Base-by-base conservation (phyloP, 1,284 basidiomycete genomes). In the Apiotrichum mycotoxinovorans region DNA sequence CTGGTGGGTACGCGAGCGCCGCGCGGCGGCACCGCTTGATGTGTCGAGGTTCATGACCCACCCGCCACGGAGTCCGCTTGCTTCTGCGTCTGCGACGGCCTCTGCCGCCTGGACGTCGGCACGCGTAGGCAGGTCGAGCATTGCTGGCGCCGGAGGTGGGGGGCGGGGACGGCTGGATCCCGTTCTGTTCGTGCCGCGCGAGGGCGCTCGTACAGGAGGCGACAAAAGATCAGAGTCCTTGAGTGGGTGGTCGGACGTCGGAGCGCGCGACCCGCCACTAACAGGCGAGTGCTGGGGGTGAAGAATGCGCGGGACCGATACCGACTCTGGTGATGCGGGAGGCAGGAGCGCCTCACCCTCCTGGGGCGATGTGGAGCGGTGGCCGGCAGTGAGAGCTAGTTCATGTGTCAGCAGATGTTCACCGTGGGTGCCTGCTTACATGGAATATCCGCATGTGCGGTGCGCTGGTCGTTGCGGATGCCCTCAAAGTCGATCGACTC, bases 41-140 rank as follows among this genome's bases (percentile, higher is more conserved):
- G 68, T 64, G 54, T 75, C 74, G 23, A 73, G 56, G 49, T 66
- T 72, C 76, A 79, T 76, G 40, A 79, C 70, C 77, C 77, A 79
- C 14, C 77, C 77, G 12, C 77, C 77, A 25, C 77, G 67, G 12
- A 78, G 61, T 0, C 75, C 74, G 4, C 65, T 65, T 5, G 61
- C 50, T 60, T 79, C 77, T 18, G 76, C 77, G 17, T 62, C 55
- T 18, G 73, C 71, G 27, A 79, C 76, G 0, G 76, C 77, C n/a
- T 72, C 61, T 50, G 74, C 73, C 4, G 77, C 76, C 60, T 78
- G 74, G 1, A 79, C 71, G 51, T 79, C 77, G 0, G 76, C 76
- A 2, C 77, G 70, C 1, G 76, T 79, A 2, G 77, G 77, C 26
- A 79, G 63, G 56, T 79, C 76, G 20, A 78, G 64, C 17, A 70